Percentiles rank a stretch among this genome's conserved stretches.
These are phyloP conservation scores for Linderniella brevidens DNA, from an alignment of 257 asterid genomes.

Conservation along the genomic window DNA sequence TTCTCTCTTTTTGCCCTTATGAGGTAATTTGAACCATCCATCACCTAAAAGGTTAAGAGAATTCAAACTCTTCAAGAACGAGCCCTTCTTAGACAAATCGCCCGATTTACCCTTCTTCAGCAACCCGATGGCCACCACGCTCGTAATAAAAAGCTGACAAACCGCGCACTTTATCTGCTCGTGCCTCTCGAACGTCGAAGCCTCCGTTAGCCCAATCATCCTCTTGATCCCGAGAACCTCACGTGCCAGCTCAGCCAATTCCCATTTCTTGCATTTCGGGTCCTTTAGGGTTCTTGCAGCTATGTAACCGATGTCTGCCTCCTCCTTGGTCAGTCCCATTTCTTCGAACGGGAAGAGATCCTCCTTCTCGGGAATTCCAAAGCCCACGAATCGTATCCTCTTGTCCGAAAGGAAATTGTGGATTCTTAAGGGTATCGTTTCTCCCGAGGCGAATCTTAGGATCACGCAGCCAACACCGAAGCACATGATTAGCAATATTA, in stretches of 20 bases:
- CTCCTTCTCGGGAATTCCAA: slow-evolving; percentile 61
- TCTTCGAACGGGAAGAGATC: slow-evolving; percentile 54
- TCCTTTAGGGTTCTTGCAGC: slow-evolving; percentile 41
- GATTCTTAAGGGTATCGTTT: slow-evolving; percentile 30
- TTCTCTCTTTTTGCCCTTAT: slow-evolving; percentile 18
- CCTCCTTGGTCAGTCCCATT: slow-evolving; percentile 27
- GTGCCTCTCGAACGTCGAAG: slow-evolving; percentile 61
- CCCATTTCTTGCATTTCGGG: slow-evolving; percentile 38
- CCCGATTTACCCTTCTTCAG: slow-evolving; percentile 22
- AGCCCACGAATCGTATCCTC: slow-evolving; percentile 60
- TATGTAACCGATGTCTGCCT: slow-evolving; percentile 48
- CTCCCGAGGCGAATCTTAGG: slow-evolving; percentile 42
- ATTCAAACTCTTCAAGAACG: slow-evolving; percentile 40
- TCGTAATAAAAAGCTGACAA: slow-evolving; percentile 61
- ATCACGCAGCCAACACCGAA: slow-evolving; percentile 77
- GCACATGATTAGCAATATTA: slow-evolving; percentile 35
- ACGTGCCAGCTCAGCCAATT: slow-evolving; percentile 40
- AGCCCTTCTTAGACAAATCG: slow-evolving; percentile 19
- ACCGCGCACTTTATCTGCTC: slow-evolving; percentile 58
- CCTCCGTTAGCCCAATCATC: slow-evolving; percentile 55
- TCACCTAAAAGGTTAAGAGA: slow-evolving; percentile 35
- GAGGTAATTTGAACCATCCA: slow-evolving; percentile 51
- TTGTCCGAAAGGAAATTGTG: slow-evolving; percentile 39
- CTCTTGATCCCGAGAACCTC: slow-evolving; percentile 54
- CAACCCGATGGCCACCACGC: slow-evolving; percentile 48